phyloP scores from a whole-genome alignment of 2,329 filamentous ascomycete genomes.

The Xylariaceae sp. region DNA sequence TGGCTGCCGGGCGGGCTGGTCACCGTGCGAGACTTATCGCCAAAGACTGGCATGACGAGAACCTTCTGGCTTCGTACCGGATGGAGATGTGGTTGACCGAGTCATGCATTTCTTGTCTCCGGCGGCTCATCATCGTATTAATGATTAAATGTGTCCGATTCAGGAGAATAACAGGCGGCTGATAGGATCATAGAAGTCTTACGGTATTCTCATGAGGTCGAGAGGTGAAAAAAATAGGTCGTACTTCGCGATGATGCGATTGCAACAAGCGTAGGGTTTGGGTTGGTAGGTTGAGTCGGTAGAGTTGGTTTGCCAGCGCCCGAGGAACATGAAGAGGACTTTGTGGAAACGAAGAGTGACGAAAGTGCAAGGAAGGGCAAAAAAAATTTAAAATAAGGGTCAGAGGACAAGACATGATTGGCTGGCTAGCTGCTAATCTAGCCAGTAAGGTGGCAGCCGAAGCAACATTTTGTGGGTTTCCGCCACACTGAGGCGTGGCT shows the following conservation, averaged over 20 bases:
- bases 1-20: conserved; percentile 19
- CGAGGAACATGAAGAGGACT: conserved; percentile 33
- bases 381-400: conserved; percentile 35
- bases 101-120: conserved; percentile 28
- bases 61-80: conserved; percentile 13
- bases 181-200: background rate
- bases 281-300: conserved; percentile 6
- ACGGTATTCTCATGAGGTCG: background rate
- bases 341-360: conserved; percentile 34
- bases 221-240: conserved; percentile 2
- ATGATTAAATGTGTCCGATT: background rate
- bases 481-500: conserved; percentile 39
- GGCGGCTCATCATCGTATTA: conserved; percentile 1
- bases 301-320: conserved; percentile 1
- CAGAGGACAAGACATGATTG: conserved; percentile 30
- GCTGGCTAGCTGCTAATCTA: conserved; percentile 22
- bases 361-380: conserved; percentile 27
- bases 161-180: background rate
- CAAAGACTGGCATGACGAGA: conserved; percentile 22
- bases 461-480: conserved; percentile 32
- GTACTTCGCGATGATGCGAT: background rate
- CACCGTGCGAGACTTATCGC: conserved; percentile 28
- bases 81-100: conserved; percentile 31
- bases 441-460: conserved; percentile 35
- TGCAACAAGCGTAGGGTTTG: conserved; percentile 8